Conservation (phyloP, 371 early-diverging fungal genomes). For the Mucor irregularis region DNA sequence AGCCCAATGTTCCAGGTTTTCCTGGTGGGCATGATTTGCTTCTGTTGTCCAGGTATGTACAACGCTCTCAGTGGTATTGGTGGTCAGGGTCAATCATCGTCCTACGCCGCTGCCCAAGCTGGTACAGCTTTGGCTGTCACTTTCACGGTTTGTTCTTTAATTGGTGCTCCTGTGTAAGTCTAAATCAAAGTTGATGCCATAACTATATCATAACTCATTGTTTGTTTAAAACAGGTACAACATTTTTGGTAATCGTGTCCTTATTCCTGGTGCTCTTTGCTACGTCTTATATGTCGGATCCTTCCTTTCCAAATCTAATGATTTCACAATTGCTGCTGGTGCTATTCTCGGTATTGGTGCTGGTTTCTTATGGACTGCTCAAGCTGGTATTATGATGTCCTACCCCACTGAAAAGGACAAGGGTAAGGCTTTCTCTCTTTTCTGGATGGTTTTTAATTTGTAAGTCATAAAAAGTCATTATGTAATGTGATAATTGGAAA, state of each 20-base stretch:
- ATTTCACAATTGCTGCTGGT: constrained; percentile 55
- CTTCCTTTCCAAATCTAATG: constrained; percentile 45
- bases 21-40: constrained; percentile 70
- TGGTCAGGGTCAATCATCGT: constrained; percentile 53
- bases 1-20: constrained; percentile 62
- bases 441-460: constrained; percentile 81
- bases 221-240: constrained; percentile 36
- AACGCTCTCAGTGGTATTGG: constrained; percentile 50
- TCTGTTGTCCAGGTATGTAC: constrained; percentile 63
- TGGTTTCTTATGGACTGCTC: too few species aligned
- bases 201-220: too few species aligned
- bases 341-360: constrained; percentile 62
- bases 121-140: constrained; percentile 64
- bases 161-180: constrained; percentile 54
- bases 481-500: too few species aligned
- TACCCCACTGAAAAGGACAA: constrained; percentile 75
- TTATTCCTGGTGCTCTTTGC: constrained; percentile 51
- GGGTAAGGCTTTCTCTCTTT: constrained; percentile 65
- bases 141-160: constrained; percentile 63
- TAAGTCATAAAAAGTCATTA: neutral
- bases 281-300: constrained; percentile 62
- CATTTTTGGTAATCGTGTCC: constrained; percentile 54
- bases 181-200: neutral
- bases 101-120: constrained; percentile 62
- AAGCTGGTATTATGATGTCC: constrained; percentile 77